Evolutionary conservation across 306 rosid species (phyloP).

Genomic region (Potentilla sterilis): DNA sequence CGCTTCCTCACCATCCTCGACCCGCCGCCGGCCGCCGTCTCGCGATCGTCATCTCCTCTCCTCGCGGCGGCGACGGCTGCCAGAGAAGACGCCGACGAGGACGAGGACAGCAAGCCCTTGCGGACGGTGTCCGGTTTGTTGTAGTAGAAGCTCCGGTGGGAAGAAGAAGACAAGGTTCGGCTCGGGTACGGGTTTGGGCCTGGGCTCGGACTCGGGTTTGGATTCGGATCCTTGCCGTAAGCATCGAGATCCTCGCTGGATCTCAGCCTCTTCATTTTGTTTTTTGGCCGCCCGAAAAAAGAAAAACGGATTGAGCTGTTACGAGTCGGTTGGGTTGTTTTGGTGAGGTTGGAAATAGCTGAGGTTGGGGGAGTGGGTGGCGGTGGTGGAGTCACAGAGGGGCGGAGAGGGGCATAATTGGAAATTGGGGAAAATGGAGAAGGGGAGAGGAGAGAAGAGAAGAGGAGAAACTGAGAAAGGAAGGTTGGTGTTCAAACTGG

Average conservation of each 20-base stretch:
- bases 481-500: slow-evolving; percentile 1
- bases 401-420: slow-evolving; percentile 16
- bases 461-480: not conserved
- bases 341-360: not conserved
- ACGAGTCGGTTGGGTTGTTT: not conserved
- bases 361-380: not conserved
- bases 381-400: not conserved
- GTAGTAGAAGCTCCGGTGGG: slow-evolving; percentile 63
- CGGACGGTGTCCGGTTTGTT: slow-evolving; percentile 60
- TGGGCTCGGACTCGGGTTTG: slow-evolving; percentile 17
- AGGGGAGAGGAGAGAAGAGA: not conserved
- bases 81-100: slow-evolving; percentile 36
- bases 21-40: slow-evolving; percentile 14
- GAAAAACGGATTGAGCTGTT: not conserved
- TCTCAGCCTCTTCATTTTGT: slow-evolving; percentile 77
- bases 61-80: slow-evolving; percentile 6
- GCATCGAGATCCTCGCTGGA: slow-evolving; percentile 89
- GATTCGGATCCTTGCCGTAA: slow-evolving; percentile 48
- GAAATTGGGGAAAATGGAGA: not conserved
- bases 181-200: slow-evolving; percentile 41
- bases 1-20: slow-evolving; percentile 70
- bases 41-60: slow-evolving; percentile 77
- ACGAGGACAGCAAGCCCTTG: slow-evolving; percentile 56
- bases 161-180: slow-evolving; percentile 50
- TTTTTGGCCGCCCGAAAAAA: not conserved